A percentile compares a stretch with the other conserved stretches of the same genome.
These are phyloP conservation scores for Sugiyamaella xylanicola DNA, from an alignment of 1,139 yeast genomes.

Conservation along the genomic window DNA sequence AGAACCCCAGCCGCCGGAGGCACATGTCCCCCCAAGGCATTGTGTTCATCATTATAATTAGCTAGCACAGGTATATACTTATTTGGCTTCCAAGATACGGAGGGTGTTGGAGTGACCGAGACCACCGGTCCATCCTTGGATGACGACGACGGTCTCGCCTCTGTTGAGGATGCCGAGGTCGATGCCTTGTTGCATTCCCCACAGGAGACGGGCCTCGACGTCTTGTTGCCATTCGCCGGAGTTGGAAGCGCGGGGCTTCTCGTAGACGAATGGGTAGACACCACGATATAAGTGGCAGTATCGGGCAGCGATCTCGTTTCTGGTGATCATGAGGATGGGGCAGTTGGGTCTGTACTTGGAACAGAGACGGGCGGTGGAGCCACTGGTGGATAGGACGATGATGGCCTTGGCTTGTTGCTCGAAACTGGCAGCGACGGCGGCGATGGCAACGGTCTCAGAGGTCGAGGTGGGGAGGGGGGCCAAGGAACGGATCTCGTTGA, in stretches of 20 bases:
- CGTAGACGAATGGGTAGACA: constrained; percentile 93
- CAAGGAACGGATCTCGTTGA: constrained; percentile 84
- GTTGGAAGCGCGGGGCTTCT: constrained; percentile 58
- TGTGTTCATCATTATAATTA: neutral
- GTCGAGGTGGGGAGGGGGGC: constrained; percentile 90
- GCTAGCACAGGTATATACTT: constrained; percentile 3
- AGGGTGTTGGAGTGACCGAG: constrained; percentile 98
- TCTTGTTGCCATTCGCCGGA: constrained; percentile 87
- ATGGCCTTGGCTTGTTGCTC: constrained; percentile 98
- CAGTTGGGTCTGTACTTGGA: constrained; percentile 97
- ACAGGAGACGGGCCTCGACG: constrained; percentile 91
- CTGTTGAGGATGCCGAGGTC: constrained; percentile 79
- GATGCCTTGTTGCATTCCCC: constrained; percentile 91
- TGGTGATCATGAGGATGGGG: constrained; percentile 97
- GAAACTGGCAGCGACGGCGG: constrained; percentile 94
- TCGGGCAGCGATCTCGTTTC: constrained; percentile 92
- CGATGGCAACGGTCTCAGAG: constrained; percentile 95
- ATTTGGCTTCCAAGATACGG: constrained; percentile 53
- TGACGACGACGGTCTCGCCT: constrained; percentile 91
- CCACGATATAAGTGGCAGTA: constrained; percentile 97
- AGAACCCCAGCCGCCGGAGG: no score
- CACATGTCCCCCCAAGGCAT: no score
- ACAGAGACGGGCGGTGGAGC: constrained; percentile 92
- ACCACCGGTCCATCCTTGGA: constrained; percentile 99
- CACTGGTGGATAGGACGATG: constrained; percentile 92